A percentile compares a stretch with the other conserved stretches of the same genome.
phyloP scores from a whole-genome alignment of 2,329 filamentous ascomycete genomes.

The Pezicula neosporulosa region DNA sequence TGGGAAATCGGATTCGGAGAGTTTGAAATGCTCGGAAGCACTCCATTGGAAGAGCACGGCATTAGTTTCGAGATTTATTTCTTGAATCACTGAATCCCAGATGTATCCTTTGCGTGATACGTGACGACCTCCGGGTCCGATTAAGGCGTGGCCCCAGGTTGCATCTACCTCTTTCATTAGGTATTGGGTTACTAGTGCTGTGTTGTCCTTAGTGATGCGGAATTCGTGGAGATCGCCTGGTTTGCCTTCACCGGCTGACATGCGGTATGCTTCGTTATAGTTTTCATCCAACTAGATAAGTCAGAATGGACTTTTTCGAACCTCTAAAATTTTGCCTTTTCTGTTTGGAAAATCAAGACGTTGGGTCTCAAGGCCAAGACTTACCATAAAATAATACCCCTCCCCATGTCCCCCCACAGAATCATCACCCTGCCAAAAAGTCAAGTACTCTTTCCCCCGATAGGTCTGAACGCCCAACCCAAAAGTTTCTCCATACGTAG shows the following conservation, averaged over 20 bases:
- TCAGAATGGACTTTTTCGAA: not conserved
- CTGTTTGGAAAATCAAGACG: not conserved
- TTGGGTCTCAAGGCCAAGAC: not conserved
- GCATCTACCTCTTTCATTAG: slow-evolving; percentile 31
- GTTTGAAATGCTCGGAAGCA: slow-evolving; percentile 18
- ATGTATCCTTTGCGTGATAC: slow-evolving; percentile 32
- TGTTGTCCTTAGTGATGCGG: slow-evolving; percentile 36
- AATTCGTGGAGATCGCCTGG: slow-evolving; percentile 41
- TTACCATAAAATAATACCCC: slow-evolving; percentile 1
- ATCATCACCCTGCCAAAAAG: slow-evolving; percentile 45
- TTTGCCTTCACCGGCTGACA: slow-evolving; percentile 26
- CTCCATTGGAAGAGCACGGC: slow-evolving; percentile 47
- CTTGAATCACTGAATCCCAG: slow-evolving; percentile 40
- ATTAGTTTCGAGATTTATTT: slow-evolving; percentile 46
- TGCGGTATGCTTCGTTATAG: not conserved
- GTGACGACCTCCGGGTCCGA: not conserved
- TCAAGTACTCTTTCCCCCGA: slow-evolving; percentile 40
- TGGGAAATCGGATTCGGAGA: slow-evolving; percentile 5
- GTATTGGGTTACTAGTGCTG: slow-evolving; percentile 39
- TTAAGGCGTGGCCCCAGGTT: not conserved
- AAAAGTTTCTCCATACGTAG: slow-evolving; percentile 6
- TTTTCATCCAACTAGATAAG: not conserved
- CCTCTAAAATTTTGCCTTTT: not conserved
- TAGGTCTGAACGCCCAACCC: slow-evolving; percentile 31
- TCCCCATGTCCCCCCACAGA: not conserved